Conservation (phyloP, 2,329 filamentous ascomycete species). For the Colletotrichum neosansevieriae region DNA sequence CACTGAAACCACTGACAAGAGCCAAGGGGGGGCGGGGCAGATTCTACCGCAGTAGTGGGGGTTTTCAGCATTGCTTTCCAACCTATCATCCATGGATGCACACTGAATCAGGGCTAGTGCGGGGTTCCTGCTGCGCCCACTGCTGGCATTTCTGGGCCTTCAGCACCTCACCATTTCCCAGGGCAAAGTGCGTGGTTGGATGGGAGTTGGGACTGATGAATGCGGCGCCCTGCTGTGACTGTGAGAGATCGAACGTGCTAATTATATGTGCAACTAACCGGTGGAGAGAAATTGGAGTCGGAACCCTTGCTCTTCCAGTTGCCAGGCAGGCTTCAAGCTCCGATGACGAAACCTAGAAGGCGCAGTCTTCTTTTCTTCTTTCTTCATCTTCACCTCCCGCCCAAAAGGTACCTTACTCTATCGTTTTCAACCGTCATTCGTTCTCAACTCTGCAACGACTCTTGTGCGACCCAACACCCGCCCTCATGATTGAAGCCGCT, state of each 20-base stretch:
- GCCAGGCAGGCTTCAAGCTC: slow-evolving; percentile 13
- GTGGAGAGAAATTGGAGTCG: slow-evolving; percentile 36
- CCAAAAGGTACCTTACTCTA: background rate
- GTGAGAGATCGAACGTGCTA: slow-evolving; percentile 21
- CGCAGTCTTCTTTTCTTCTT: slow-evolving; percentile 35
- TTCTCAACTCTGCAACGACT: slow-evolving; percentile 4
- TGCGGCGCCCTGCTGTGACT: background rate
- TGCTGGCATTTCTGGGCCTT: slow-evolving; percentile 32
- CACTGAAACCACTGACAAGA: background rate
- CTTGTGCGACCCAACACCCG: slow-evolving; percentile 15
- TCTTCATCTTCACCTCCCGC: slow-evolving; percentile 13
- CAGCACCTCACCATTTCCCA: slow-evolving; percentile 17
- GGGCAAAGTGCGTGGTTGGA: no score
- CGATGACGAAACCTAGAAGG: slow-evolving; percentile 36
- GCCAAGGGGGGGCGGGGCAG: slow-evolving; percentile 8
- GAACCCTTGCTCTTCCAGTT: slow-evolving; percentile 16
- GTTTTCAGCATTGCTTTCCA: background rate
- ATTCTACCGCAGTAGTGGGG: slow-evolving; percentile 7
- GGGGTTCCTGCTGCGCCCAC: slow-evolving; percentile 39
- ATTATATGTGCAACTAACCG: slow-evolving; percentile 23
- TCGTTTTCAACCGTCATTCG: background rate
- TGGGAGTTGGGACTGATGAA: no score
- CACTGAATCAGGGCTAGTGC: slow-evolving; percentile 41
- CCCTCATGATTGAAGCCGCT: slow-evolving; percentile 39
- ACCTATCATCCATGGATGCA: background rate